phyloP scores from a whole-genome alignment of 2,329 filamentous ascomycete genomes.

The Diaporthe humulicola region DNA sequence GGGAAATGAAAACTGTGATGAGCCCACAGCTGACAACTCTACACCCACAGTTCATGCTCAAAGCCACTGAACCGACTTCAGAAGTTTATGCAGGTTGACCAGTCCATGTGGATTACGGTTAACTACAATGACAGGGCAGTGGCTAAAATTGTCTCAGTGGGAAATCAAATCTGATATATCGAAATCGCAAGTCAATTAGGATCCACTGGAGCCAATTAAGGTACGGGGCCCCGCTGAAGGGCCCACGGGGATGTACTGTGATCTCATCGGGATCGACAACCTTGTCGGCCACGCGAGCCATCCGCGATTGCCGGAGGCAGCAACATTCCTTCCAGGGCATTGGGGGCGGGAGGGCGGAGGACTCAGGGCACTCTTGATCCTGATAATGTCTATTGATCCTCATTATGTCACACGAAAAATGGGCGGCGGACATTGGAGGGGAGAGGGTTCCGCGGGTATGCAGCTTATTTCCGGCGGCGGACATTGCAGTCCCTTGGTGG shows the following conservation, averaged over 20 bases:
- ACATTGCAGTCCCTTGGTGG: too few species aligned
- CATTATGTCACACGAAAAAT: background rate
- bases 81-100: background rate
- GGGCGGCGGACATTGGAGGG: background rate
- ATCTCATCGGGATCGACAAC: constrained; percentile 22
- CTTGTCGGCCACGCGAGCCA: constrained; percentile 18
- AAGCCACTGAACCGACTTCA: background rate
- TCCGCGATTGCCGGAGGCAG: background rate
- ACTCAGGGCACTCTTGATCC: constrained; percentile 10
- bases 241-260: background rate
- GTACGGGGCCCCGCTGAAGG: background rate
- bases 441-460: background rate
- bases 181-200: background rate
- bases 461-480: background rate
- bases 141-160: background rate
- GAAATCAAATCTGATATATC: background rate
- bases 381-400: constrained; percentile 1
- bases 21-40: too few species aligned
- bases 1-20: too few species aligned
- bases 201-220: background rate
- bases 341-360: background rate
- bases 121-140: background rate
- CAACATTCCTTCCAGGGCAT: background rate
- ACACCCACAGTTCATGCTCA: too few species aligned
- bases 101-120: background rate